Base-by-base conservation (phyloP, 108 stramenopile genomes). In the Nannochloropsis salina region DNA sequence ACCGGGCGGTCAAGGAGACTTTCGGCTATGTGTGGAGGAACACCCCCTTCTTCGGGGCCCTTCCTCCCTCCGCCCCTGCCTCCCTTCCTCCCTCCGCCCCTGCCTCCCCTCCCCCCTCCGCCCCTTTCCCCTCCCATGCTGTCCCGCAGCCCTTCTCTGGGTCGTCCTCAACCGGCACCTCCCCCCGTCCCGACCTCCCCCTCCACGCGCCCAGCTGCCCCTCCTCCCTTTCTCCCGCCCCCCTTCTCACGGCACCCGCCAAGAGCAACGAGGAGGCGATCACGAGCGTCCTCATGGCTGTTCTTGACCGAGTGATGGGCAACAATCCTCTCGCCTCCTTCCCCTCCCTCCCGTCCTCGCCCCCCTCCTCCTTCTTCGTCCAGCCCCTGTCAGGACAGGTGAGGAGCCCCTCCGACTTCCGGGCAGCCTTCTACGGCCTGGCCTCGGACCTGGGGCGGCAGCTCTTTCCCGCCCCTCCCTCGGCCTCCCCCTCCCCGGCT, bases 1-100 rank as follows among this genome's bases (percentile, higher is more conserved):
- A 74, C 61, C 15, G 61, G 61, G 61, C 61, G 3, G 61, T 74
- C 2, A 74, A 74, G n/a, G 61, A 74, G 20, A 74, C n/a, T 1
- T 74, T 74, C 61, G 61, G 61, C 61, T 74, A 74, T n/a, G 61
- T 74, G 2, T 74, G 61, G 61, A 74, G n/a, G n/a, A 74, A n/a
- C n/a, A 74, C 61, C 61, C 15, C 8, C 6, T 74, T 74, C 8
- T 74, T 74, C 6, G 61, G 61, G 4, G 15, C 61, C 61, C 20
- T 74, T 6, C 61, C 61, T 74, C 3, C 61, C 61, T 74, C 61
- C 61, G 15, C 61, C 20, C 61, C 8, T n/a, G 15, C 61, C 20
- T 74, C 61, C 20, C 61, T 74, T 15, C n/a, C 61, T 74, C 61
- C 61, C 61, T 74, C 61, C n/a, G 20, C n/a, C 61, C n/a, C 61